Evolutionary conservation across 306 rosid species (phyloP).

Genomic region (Malus orientalis): DNA sequence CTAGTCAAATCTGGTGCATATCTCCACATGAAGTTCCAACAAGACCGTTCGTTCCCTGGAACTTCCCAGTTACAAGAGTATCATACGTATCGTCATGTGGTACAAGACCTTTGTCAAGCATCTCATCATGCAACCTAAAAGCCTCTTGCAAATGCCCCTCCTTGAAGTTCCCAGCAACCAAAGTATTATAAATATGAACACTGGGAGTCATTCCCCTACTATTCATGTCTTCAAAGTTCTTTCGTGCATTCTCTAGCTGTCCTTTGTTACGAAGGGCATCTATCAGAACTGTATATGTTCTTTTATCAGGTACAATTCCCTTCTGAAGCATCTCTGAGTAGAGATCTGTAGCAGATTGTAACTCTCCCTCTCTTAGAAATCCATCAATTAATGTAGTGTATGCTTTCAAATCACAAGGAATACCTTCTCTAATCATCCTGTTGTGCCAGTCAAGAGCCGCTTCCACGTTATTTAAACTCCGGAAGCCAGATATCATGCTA

Average conservation of each 20-base stretch:
- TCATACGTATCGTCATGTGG: slow-evolving; percentile 56
- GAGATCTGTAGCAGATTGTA: slow-evolving; percentile 49
- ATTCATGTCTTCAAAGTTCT: slow-evolving; percentile 54
- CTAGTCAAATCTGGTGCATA: not conserved
- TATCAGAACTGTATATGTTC: slow-evolving; percentile 36
- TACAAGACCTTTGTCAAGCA: slow-evolving; percentile 70
- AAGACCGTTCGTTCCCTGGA: slow-evolving; percentile 24
- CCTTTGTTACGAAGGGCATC: slow-evolving; percentile 58
- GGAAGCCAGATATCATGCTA: slow-evolving; percentile 63
- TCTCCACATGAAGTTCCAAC: slow-evolving; percentile 2
- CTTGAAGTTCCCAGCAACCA: slow-evolving; percentile 63
- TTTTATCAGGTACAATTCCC: slow-evolving; percentile 57
- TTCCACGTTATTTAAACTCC: slow-evolving; percentile 52
- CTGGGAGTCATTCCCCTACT: slow-evolving; percentile 34
- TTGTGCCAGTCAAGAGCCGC: slow-evolving; percentile 48
- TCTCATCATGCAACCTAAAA: slow-evolving; percentile 71
- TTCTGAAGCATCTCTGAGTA: slow-evolving; percentile 70
- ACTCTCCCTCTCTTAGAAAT: slow-evolving; percentile 32
- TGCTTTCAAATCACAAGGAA: slow-evolving; percentile 49
- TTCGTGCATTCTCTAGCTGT: slow-evolving; percentile 52
- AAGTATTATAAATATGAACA: slow-evolving; percentile 52
- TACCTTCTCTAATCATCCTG: slow-evolving; percentile 50
- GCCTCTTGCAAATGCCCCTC: slow-evolving; percentile 67
- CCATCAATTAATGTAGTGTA: slow-evolving; percentile 66
- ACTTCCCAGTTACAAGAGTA: slow-evolving; percentile 61